Base-by-base conservation (phyloP, 768 basidiomycete genomes). In the Cystofilobasidium capitatum region DNA sequence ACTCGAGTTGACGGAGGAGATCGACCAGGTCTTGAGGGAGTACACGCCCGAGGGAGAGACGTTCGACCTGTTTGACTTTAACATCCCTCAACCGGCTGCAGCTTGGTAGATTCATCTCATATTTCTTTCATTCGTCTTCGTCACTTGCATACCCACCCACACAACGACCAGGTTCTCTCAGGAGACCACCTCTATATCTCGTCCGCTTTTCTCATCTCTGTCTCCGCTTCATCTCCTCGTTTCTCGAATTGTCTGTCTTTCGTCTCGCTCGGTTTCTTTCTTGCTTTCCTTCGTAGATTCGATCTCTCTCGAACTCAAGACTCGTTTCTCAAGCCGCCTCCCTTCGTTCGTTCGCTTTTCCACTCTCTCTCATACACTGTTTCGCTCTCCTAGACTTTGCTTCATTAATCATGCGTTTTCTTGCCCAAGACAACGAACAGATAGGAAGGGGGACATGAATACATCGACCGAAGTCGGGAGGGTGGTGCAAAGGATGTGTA, bases 1-100 rank as follows among this genome's bases (percentile, higher is more conserved):
- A 3, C 51, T 55, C 31, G 51, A 55, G 51, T 31, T 55, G 7
- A 55, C 8, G 8, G 31, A 29, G 2, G 51, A 55, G 51, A 55
- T 55, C 31, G 51, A 55, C 51, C 51, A 55, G 31, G 51, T 55
- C 51, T 16, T 55, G 29, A 26, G 51, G 29, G 51, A 29, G 51
- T 33, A 31, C 14, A 33, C 51, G 26, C 51, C 51, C 51, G 51
- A 55, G 29, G 51, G 47, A 22, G 51, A 55, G 51, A 14, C 51
- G 51, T 31, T 55, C 14, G 20, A 22, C 51, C 51, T 33, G 5
- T 55, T 31, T 20, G 51, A 55, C 51, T 55, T 29, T 17, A 33
- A 33, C 51, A 55, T 55, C 51, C 51, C 51, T 10, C 14, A 26
- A 17, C 51, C 51, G 5, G 51, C 51, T 16, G 51, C 51, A 9